These are phyloP conservation scores for Phytophthora multivora DNA, from an alignment of 352 stramenopile species.

Conservation along the genomic window DNA sequence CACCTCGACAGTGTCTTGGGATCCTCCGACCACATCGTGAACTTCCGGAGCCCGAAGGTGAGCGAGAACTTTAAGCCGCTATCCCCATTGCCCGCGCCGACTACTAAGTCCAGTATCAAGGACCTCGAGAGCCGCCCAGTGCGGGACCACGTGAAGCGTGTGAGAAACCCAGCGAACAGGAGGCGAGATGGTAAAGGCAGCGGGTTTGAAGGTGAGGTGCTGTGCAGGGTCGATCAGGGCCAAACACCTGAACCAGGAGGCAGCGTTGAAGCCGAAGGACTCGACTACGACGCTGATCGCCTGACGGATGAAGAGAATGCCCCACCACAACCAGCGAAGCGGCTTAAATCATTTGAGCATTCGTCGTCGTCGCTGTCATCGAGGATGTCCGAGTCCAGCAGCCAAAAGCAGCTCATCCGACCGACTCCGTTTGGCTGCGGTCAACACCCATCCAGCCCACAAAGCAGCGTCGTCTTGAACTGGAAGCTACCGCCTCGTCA, in stretches of 20 bases:
- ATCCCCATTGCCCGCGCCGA: slow-evolving; percentile 20
- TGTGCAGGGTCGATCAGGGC: slow-evolving; percentile 50
- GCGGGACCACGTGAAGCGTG: slow-evolving; percentile 46
- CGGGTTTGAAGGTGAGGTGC: slow-evolving; percentile 72
- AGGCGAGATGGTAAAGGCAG: slow-evolving; percentile 59
- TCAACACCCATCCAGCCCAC: slow-evolving; percentile 1
- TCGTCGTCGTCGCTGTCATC: slow-evolving; percentile 26
- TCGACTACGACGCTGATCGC: slow-evolving; percentile 8
- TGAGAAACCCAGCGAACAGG: slow-evolving; percentile 60
- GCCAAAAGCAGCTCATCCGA: slow-evolving; percentile 25
- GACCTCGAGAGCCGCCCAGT: slow-evolving; percentile 49
- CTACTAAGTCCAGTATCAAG: slow-evolving; percentile 29
- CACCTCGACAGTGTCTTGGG: slow-evolving; percentile 74
- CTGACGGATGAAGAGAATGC: slow-evolving; percentile 31
- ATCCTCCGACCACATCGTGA: slow-evolving; percentile 70
- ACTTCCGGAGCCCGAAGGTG: slow-evolving; percentile 82
- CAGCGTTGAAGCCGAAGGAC: neutral
- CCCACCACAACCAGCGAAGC: slow-evolving; percentile 19
- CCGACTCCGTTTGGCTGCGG: slow-evolving; percentile 37
- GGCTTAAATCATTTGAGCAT: slow-evolving; percentile 18
- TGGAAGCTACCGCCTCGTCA: slow-evolving; percentile 24
- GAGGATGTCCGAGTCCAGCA: slow-evolving; percentile 19
- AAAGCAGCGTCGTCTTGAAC: slow-evolving; percentile 6
- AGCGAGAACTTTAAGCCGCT: slow-evolving; percentile 78
- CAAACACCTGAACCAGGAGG: slow-evolving; percentile 16